phyloP scores from a whole-genome alignment of 176 grass and related monocot species.

The Avena atlantica region DNA sequence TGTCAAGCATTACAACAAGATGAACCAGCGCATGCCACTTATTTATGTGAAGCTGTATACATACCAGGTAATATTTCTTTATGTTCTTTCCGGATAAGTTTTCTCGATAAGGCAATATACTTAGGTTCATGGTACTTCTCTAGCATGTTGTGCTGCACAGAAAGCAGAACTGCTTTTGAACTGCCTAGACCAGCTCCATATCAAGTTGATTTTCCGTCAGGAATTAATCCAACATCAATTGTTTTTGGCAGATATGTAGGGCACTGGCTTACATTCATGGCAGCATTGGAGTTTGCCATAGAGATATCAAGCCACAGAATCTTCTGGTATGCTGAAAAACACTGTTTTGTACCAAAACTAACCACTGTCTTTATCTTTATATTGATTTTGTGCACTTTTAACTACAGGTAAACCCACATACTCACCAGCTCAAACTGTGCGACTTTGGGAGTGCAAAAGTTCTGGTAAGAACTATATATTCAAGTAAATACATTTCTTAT shows the following conservation, averaged over 20 bases:
- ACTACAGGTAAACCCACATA: slow-evolving; percentile 76
- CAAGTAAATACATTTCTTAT: slow-evolving; percentile 6
- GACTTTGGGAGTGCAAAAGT: slow-evolving; percentile 91
- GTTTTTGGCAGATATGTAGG: slow-evolving; percentile 66
- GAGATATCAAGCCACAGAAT: slow-evolving; percentile 88
- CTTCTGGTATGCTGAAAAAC: slow-evolving; percentile 67
- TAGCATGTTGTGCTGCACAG: background rate
- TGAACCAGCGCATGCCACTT: slow-evolving; percentile 84
- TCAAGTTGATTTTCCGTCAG: background rate
- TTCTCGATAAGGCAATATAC: background rate
- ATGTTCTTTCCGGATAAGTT: background rate
- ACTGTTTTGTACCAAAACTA: background rate
- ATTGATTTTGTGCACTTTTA: slow-evolving; percentile 24
- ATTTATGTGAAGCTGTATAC: slow-evolving; percentile 84
- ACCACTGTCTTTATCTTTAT: background rate
- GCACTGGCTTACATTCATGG: slow-evolving; percentile 82
- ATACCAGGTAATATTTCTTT: slow-evolving; percentile 63
- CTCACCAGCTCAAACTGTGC: slow-evolving; percentile 79
- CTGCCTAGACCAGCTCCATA: background rate
- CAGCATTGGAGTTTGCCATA: slow-evolving; percentile 82
- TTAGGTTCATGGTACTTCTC: background rate
- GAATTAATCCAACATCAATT: slow-evolving; percentile 16
- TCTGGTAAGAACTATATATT: slow-evolving; percentile 52
- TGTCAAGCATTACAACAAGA: slow-evolving; percentile 83
- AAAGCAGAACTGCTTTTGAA: background rate